Evolutionary conservation across 2,329 filamentous ascomycete species (phyloP).

Genomic region (Hymenoscyphus fructigenus): DNA sequence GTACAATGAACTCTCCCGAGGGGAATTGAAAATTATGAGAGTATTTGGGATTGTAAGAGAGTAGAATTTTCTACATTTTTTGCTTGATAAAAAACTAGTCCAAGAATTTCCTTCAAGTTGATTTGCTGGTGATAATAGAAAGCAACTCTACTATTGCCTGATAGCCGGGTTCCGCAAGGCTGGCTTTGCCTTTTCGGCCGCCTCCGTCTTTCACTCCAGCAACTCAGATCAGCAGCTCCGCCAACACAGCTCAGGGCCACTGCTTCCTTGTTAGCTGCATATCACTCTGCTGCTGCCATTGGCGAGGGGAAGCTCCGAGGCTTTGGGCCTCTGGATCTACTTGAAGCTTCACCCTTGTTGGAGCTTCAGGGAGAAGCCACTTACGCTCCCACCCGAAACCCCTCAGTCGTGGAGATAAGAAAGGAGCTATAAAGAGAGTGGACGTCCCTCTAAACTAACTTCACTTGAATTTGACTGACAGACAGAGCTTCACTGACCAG

Average conservation of each 20-base stretch:
- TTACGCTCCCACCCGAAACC: neutral
- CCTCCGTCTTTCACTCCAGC: slow-evolving; percentile 2
- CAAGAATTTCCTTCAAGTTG: no score
- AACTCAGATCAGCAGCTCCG: slow-evolving; percentile 6
- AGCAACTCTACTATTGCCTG: neutral
- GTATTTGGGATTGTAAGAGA: neutral
- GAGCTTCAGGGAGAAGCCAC: neutral
- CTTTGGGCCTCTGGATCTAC: neutral
- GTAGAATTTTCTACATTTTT: neutral
- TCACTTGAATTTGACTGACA: no score
- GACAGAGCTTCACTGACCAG: neutral
- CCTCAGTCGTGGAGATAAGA: neutral
- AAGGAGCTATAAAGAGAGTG: neutral
- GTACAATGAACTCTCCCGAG: no score
- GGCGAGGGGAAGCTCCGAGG: slow-evolving; percentile 13
- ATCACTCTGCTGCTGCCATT: neutral
- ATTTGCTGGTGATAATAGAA: neutral
- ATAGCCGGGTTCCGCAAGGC: neutral
- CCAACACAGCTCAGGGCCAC: neutral
- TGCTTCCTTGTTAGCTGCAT: neutral
- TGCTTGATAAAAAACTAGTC: neutral
- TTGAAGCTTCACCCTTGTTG: neutral
- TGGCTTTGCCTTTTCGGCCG: slow-evolving; percentile 4
- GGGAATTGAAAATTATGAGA: no score
- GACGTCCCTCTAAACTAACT: neutral